Conservation (phyloP, 1,284 basidiomycete genomes). For the Anthracocystis panici-leucophaei region DNA sequence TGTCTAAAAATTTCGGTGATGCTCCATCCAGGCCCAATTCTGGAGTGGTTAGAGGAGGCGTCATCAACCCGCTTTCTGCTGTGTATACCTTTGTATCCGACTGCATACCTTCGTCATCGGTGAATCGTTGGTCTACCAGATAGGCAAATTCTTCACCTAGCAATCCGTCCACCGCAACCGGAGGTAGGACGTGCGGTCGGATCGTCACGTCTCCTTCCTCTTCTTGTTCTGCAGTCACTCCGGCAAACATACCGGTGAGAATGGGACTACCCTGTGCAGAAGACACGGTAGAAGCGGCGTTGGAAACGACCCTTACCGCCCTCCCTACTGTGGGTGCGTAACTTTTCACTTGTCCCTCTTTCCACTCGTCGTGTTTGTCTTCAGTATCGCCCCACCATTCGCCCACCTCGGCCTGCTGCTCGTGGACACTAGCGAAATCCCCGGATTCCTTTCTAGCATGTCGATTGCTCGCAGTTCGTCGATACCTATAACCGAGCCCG, state of each 20-base stretch:
- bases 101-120: neutral
- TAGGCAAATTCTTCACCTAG: slow-evolving; percentile 37
- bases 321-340: slow-evolving; percentile 1
- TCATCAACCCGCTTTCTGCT: slow-evolving; percentile 15
- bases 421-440: neutral
- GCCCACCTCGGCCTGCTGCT: slow-evolving; percentile 2
- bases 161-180: neutral
- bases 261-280: slow-evolving; percentile 24
- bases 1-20: slow-evolving; percentile 23
- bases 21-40: slow-evolving; percentile 30
- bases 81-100: too few relatives aligned
- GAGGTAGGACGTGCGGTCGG: neutral
- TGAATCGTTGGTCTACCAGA: slow-evolving; percentile 18
- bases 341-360: slow-evolving; percentile 13
- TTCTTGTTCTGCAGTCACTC: neutral
- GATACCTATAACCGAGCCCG: slow-evolving; percentile 37
- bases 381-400: slow-evolving; percentile 16
- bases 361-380: neutral
- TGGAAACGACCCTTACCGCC: slow-evolving; percentile 25
- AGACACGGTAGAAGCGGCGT: slow-evolving; percentile 17
- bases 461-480: neutral
- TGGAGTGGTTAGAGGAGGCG: slow-evolving; percentile 41
- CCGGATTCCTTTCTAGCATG: slow-evolving; percentile 17
- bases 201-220: slow-evolving; percentile 19
- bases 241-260: slow-evolving; percentile 10